Evolutionary conservation across 345 rosid genomes (phyloP).

Genomic region (Euphorbia tirucalli): DNA sequence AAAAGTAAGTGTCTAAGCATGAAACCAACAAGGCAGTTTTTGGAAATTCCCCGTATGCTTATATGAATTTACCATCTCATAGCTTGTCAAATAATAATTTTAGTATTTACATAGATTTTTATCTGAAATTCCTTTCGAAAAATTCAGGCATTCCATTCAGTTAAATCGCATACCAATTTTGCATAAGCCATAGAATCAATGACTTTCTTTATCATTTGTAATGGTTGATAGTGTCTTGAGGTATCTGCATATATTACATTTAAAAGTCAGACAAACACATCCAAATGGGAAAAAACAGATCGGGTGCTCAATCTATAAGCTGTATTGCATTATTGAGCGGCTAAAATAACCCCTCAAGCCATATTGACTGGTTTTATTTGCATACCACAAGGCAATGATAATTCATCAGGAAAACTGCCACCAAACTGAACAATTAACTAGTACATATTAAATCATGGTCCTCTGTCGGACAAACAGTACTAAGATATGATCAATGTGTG

Average conservation of each 20-base stretch:
- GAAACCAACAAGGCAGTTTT: too few relatives aligned
- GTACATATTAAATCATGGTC: neutral
- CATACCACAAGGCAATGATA: neutral
- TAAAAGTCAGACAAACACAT: conserved; percentile 4
- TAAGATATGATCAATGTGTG: neutral
- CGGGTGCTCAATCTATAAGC: neutral
- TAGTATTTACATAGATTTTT: neutral
- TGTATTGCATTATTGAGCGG: neutral
- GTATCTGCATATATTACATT: conserved; percentile 50
- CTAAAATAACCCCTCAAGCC: neutral
- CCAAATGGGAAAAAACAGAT: neutral
- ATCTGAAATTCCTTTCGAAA: conserved; percentile 2
- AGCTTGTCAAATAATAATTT: neutral
- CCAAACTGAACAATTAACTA: neutral
- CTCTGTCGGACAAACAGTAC: neutral
- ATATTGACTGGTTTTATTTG: neutral
- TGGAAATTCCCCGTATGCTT: too few relatives aligned
- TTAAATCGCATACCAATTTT: conserved; percentile 48
- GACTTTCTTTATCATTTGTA: conserved; percentile 56
- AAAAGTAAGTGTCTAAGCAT: too few relatives aligned
- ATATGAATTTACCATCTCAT: neutral
- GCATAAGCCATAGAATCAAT: conserved; percentile 71
- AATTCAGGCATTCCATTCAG: neutral
- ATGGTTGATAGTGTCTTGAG: conserved; percentile 67
- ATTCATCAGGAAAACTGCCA: neutral